These are phyloP conservation scores for Groenewaldozyma sp. DNA, from an alignment of 1,139 yeast species.

Conservation along the genomic window DNA sequence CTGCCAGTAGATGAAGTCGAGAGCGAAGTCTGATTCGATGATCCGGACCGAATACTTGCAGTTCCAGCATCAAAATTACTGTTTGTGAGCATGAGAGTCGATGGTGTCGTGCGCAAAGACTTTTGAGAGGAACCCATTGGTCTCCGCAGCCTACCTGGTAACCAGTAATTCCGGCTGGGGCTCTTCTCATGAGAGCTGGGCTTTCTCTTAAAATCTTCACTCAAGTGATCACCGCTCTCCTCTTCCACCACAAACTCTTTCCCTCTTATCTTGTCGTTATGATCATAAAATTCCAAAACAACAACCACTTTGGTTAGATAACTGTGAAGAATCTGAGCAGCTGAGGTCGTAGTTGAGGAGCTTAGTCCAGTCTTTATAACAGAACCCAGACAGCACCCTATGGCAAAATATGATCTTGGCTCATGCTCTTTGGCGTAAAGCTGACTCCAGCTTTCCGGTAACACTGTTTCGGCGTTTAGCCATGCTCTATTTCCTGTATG, in stretches of 20 bases:
- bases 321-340: conserved; percentile 6
- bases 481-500: conserved; percentile 12
- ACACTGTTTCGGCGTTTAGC: conserved; percentile 6
- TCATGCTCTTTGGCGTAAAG: conserved; percentile 5
- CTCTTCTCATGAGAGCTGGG: background rate
- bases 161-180: background rate
- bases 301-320: conserved; percentile 11
- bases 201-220: background rate
- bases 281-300: conserved; percentile 11
- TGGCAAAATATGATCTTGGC: conserved; percentile 6
- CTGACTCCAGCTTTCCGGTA: conserved; percentile 7
- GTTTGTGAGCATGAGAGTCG: too few relatives aligned
- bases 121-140: background rate
- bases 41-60: too few relatives aligned
- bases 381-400: conserved; percentile 8
- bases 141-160: background rate
- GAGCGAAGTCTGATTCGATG: too few relatives aligned
- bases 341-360: conserved; percentile 4
- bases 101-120: background rate
- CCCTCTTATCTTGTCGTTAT: conserved; percentile 8
- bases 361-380: conserved; percentile 4
- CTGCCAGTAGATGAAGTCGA: background rate
- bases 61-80: too few relatives aligned
- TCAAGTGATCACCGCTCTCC: too few relatives aligned
- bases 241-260: too few relatives aligned